Base-by-base conservation (phyloP, 805 yeast genomes). In the Helenozyma baotianmanensis region DNA sequence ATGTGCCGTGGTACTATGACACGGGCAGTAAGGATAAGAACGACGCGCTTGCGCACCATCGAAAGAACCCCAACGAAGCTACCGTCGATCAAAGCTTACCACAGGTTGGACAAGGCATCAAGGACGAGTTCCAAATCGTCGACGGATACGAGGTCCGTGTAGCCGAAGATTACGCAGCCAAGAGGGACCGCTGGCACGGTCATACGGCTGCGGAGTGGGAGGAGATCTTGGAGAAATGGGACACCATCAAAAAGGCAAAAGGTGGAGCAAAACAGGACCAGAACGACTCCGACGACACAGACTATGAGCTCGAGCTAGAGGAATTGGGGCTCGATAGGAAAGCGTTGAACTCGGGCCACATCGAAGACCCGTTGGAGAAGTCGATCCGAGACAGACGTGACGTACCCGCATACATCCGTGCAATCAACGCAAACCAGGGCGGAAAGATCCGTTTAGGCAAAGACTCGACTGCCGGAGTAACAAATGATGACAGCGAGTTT, bases 101-200 rank as follows among this genome's bases (percentile, higher is more conserved):
- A 0, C 62, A 65, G 35, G 51, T 63, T 4, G 88, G 87, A 0
- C 32, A 42, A 1, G 87, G 87, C 6, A 79, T 80, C 21, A 41
- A 46, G 1, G 84, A 80, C 56, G 64, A 60, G 18, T 51, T 64
- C 24, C 50, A 38, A 1, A 21, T 15, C 13, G 29, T 34, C 9
- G 25, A 39, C 2, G 51, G 45, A 6, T 28, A 38, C 13, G 27
- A 31, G 53, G 56, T 30, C 6, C 36, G 42, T 28, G 55, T 48
- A 30, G 59, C 33, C 2, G 60, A 56, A 17, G 72, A 70, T 28
- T 85, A 78, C 70, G 94, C 83, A 47, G 72, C 79, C 9, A 81
- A 80, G 42, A 60, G 88, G 38, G 95, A 85, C 56, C 65, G 86
- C 38, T 85, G 92, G 95, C 82, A 74, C 50, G 95, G 95, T 0